A percentile compares a stretch with the other conserved stretches of the same genome.
Evolutionary conservation across 805 yeast genomes (phyloP).

Genomic region (Lachancea cidri): DNA sequence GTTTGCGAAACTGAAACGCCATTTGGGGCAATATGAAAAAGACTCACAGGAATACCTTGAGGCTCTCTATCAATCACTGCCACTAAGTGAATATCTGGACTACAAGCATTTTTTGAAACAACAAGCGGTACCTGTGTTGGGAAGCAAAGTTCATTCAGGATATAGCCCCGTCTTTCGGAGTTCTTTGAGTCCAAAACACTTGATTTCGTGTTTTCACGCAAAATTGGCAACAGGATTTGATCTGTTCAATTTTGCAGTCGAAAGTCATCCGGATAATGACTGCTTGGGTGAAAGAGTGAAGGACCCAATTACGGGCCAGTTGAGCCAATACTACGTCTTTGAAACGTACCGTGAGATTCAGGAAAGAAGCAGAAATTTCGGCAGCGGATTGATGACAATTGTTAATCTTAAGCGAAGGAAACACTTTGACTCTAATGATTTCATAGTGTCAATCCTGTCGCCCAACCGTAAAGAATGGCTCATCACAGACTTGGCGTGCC

Average conservation of each 20-base stretch:
- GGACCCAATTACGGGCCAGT: slow-evolving; percentile 32
- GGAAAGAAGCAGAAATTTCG: slow-evolving; percentile 42
- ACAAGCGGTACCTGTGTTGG: slow-evolving; percentile 36
- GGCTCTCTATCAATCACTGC: slow-evolving; percentile 19
- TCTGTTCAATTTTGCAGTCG: slow-evolving; percentile 40
- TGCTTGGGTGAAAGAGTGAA: slow-evolving; percentile 44
- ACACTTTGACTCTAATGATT: slow-evolving; percentile 33
- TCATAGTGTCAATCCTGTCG: slow-evolving; percentile 52
- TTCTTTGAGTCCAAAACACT: slow-evolving; percentile 29
- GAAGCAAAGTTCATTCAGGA: slow-evolving; percentile 36
- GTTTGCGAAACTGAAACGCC: slow-evolving; percentile 15
- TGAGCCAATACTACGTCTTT: slow-evolving; percentile 40
- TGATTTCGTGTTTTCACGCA: slow-evolving; percentile 39
- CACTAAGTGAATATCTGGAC: slow-evolving; percentile 22
- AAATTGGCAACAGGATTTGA: slow-evolving; percentile 41
- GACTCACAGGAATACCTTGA: slow-evolving; percentile 27
- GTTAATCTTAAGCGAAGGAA: slow-evolving; percentile 36
- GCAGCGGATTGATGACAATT: slow-evolving; percentile 48
- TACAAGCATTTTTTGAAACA: slow-evolving; percentile 21
- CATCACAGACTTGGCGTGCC: slow-evolving; percentile 62
- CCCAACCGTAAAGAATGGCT: slow-evolving; percentile 65
- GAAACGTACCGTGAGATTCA: slow-evolving; percentile 41
- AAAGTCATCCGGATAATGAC: slow-evolving; percentile 33
- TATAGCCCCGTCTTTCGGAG: slow-evolving; percentile 51
- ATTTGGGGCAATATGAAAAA: slow-evolving; percentile 15